Conservation (phyloP, 495 filamentous ascomycete species). For the Cercophora samala region DNA sequence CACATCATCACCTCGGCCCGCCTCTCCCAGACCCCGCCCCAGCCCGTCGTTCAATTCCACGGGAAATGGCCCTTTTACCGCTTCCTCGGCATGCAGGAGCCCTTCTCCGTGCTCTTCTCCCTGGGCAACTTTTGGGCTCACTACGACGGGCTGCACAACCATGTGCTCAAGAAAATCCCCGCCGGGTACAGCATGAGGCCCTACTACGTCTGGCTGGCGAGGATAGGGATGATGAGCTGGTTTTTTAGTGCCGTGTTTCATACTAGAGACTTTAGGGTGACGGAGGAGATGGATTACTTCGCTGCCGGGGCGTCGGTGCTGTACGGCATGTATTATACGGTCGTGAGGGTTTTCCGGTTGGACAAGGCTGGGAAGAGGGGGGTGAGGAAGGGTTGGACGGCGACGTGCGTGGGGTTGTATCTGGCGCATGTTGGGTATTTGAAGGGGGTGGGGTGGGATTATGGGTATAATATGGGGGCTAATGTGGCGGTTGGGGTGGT, state of each 20-base stretch:
- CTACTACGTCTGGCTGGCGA: constrained; percentile 80
- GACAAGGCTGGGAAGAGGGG: constrained; percentile 61
- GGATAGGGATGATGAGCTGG: constrained; percentile 81
- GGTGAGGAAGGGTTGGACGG: constrained; percentile 69
- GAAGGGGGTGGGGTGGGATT: constrained; percentile 83
- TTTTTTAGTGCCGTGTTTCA: constrained; percentile 87
- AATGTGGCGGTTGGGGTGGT: constrained; percentile 81
- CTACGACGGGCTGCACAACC: constrained; percentile 63
- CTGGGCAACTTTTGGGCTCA: constrained; percentile 88
- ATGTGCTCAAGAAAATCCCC: constrained; percentile 66
- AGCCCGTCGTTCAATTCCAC: constrained; percentile 84
- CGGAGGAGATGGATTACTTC: constrained; percentile 95
- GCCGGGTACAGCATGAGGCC: constrained; percentile 66
- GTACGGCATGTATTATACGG: constrained; percentile 83
- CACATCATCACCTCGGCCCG: constrained; percentile 82
- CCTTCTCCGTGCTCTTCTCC: constrained; percentile 88
- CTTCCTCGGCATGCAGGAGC: constrained; percentile 89
- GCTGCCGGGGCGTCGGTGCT: constrained; percentile 87
- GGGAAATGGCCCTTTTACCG: constrained; percentile 99
- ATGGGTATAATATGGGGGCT: constrained; percentile 95
- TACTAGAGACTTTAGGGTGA: constrained; percentile 75
- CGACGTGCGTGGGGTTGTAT: constrained; percentile 67
- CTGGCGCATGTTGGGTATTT: constrained; percentile 77
- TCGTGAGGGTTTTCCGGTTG: constrained; percentile 76
- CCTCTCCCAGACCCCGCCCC: constrained; percentile 56